A percentile compares a stretch with the other conserved stretches of the same genome.
Evolutionary conservation across 495 filamentous ascomycete species (phyloP).

Genomic region (Rhypophila decipiens): DNA sequence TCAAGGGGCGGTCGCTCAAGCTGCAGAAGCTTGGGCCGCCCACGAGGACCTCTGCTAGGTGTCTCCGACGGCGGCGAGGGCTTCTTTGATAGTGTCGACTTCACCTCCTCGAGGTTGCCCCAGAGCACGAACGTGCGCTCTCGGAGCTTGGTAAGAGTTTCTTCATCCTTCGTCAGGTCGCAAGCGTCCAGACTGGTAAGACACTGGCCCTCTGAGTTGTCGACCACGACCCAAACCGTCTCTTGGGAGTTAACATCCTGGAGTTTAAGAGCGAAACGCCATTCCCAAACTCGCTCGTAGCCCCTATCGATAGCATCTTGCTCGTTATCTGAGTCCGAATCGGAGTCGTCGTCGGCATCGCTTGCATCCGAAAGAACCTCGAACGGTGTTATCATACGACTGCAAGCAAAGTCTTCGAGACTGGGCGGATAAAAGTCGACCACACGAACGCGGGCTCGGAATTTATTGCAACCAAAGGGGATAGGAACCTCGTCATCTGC

Average conservation of each 20-base stretch:
- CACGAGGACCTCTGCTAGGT: background rate
- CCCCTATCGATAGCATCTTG: conserved; percentile 1
- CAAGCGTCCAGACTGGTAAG: conserved; percentile 60
- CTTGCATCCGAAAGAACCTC: conserved; percentile 41
- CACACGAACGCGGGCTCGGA: conserved; percentile 60
- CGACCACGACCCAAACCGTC: conserved; percentile 58
- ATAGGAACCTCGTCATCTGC: conserved; percentile 37
- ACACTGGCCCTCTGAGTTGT: conserved; percentile 55
- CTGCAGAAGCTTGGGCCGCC: background rate
- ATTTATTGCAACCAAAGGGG: conserved; percentile 71
- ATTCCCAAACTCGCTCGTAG: conserved; percentile 54
- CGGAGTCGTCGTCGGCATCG: conserved; percentile 25
- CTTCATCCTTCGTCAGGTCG: conserved; percentile 52
- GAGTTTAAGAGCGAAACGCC: conserved; percentile 70
- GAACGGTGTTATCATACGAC: conserved; percentile 35
- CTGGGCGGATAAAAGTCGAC: conserved; percentile 72
- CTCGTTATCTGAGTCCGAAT: conserved; percentile 10
- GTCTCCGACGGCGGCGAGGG: conserved; percentile 1
- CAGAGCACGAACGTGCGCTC: conserved; percentile 76
- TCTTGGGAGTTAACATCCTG: conserved; percentile 46
- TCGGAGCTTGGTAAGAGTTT: conserved; percentile 44
- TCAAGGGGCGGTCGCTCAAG: conserved; percentile 13
- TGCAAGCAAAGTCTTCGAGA: conserved; percentile 67
- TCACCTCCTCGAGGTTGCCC: conserved; percentile 76
- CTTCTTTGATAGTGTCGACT: conserved; percentile 17